A percentile compares a stretch with the other conserved stretches of the same genome.
Conservation (phyloP, 1,139 yeast genomes). For the Geotrichum restrictum region DNA sequence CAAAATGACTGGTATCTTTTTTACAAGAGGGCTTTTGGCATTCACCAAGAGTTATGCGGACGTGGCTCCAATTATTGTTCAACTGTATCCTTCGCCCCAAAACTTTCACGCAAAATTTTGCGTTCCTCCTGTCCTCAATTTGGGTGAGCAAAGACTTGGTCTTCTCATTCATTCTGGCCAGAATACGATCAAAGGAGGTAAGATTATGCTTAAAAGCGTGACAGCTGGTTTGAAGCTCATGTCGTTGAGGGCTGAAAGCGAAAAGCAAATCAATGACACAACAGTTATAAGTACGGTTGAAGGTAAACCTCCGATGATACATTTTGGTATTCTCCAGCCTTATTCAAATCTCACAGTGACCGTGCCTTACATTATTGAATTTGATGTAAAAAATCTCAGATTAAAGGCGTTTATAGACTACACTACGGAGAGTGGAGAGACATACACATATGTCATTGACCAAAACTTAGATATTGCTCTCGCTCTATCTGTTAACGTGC, state of each 20-base stretch:
- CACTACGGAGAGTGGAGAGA: conserved; percentile 24
- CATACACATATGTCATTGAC: conserved; percentile 23
- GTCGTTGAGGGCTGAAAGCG: conserved; percentile 18
- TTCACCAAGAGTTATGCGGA: conserved; percentile 30
- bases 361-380: conserved; percentile 20
- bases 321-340: conserved; percentile 9
- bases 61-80: conserved; percentile 22
- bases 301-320: conserved; percentile 20
- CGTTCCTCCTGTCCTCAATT: conserved; percentile 22
- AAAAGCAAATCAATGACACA: conserved; percentile 4
- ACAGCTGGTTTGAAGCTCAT: conserved; percentile 24
- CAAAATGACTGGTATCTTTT: conserved; percentile 27
- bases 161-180: conserved; percentile 25
- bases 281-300: conserved; percentile 10
- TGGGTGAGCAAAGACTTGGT: conserved; percentile 27
- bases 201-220: conserved; percentile 22
- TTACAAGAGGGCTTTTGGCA: conserved; percentile 28
- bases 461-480: conserved; percentile 35
- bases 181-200: conserved; percentile 19
- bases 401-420: conserved; percentile 23
- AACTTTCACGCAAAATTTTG: conserved; percentile 27
- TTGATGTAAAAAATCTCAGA: conserved; percentile 11
- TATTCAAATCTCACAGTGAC: conserved; percentile 13
- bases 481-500: conserved; percentile 68
- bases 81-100: conserved; percentile 27